These are phyloP conservation scores for Daedaleopsis sinensis DNA, from an alignment of 768 basidiomycete genomes.

Conservation along the genomic window DNA sequence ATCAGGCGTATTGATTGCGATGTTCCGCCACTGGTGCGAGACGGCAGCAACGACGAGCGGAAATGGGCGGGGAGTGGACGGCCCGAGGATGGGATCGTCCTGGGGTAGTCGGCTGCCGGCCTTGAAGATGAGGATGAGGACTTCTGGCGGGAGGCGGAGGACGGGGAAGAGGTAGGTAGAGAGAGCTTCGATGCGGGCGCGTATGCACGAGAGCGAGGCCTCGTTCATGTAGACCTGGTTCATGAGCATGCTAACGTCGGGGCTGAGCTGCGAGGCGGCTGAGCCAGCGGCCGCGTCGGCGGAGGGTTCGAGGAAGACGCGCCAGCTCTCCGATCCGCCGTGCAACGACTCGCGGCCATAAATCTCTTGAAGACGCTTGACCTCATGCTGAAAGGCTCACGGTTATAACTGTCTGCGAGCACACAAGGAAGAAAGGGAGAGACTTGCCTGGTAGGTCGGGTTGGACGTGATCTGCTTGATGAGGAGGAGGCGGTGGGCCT, in stretches of 20 bases:
- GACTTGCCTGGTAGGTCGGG: slow-evolving; percentile 23
- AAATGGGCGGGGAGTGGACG: slow-evolving; percentile 14
- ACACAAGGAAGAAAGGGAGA: not conserved
- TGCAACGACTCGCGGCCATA: slow-evolving; percentile 15
- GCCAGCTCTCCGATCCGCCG: slow-evolving; percentile 14
- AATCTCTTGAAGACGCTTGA: slow-evolving; percentile 13
- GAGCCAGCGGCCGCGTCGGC: not conserved
- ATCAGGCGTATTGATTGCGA: slow-evolving; percentile 20
- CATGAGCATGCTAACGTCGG: slow-evolving; percentile 18
- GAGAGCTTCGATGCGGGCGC: slow-evolving; percentile 24
- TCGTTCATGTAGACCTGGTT: slow-evolving; percentile 23
- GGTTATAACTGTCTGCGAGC: not conserved
- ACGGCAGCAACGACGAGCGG: slow-evolving; percentile 26
- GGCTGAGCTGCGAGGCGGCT: slow-evolving; percentile 15
- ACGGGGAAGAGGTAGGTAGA: slow-evolving; percentile 26
- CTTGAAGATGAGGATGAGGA: slow-evolving; percentile 26
- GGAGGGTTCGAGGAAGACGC: slow-evolving; percentile 17
- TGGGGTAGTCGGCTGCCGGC: slow-evolving; percentile 18
- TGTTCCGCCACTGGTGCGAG: slow-evolving; percentile 26
- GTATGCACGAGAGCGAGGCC: slow-evolving; percentile 24
- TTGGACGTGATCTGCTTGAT: slow-evolving; percentile 23
- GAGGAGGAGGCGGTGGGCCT: slow-evolving; percentile 19
- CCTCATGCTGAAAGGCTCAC: slow-evolving; percentile 2
- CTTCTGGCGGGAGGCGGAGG: slow-evolving; percentile 24
- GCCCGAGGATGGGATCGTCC: slow-evolving; percentile 13